These are phyloP conservation scores for Butyriboletus loyo DNA, from an alignment of 768 basidiomycete species.

Conservation along the genomic window DNA sequence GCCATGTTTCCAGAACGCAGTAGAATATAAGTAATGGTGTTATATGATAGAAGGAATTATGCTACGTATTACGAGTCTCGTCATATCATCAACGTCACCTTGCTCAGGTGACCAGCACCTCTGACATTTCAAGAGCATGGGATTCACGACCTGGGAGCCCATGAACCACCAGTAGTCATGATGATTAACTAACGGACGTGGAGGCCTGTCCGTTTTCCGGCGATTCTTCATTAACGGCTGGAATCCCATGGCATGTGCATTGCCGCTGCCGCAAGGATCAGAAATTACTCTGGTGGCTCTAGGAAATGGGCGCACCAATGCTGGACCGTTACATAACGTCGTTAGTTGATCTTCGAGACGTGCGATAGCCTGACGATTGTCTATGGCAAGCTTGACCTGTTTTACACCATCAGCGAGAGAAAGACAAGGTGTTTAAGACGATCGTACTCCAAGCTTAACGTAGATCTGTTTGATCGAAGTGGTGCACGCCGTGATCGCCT, in stretches of 20 bases:
- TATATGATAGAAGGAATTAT: neutral
- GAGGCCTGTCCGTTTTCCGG: neutral
- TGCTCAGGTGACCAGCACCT: constrained; percentile 1
- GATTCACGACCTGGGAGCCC: too few relatives aligned
- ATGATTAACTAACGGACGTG: neutral
- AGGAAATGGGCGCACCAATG: neutral
- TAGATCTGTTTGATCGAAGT: constrained; percentile 9
- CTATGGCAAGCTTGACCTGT: constrained; percentile 13
- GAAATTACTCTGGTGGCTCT: neutral
- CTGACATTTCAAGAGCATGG: too few relatives aligned
- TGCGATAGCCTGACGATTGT: constrained; percentile 5
- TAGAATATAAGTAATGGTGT: neutral
- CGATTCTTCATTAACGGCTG: neutral
- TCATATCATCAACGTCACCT: neutral
- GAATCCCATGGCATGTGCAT: constrained; percentile 4
- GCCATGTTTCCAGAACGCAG: neutral
- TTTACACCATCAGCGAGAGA: neutral
- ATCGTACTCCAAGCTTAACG: constrained; percentile 5
- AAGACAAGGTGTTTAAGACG: neutral
- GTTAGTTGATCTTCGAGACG: constrained; percentile 10
- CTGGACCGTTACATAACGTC: neutral
- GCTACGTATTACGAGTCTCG: neutral
- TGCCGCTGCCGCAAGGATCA: constrained; percentile 5
- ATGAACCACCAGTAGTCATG: neutral
- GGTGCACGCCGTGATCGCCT: constrained; percentile 5